Evolutionary conservation across 73 alveolate genomes (phyloP), one percentile per base, ranked within the genome.

Genomic region (Paramecium sonneborni): DNA sequence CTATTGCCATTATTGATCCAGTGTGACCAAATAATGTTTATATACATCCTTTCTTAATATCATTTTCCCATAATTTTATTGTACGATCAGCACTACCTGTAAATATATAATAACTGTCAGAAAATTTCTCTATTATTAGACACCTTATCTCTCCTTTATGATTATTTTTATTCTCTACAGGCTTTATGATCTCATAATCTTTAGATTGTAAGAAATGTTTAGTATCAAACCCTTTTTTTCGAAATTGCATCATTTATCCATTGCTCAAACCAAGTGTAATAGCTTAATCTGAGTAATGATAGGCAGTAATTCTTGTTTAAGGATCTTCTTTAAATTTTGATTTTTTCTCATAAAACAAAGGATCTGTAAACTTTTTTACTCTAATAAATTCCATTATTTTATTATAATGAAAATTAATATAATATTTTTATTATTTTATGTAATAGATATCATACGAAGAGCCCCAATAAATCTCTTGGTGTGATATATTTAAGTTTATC

Each of bases 1-100:
- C 96, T 86, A 97, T 39, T 4, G 96, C 93, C n/a, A 97, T 92
- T 84, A 97, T 95, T 5, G 97, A 88, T 69, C 94, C 94, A 44
- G 70, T 69, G 43, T 88, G 94, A 0, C 94, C 94, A 38, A 69
- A 57, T 28, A 88, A 70, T 12, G 94, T 88, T 88, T 88, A 34
- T 20, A 88, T 82, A 12, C 85, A 46, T 1, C 72, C 90, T 48
- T 88, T 88, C 52, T 88, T 88, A 0, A 55, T 56, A 43, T 88
- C 94, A 12, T 57, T 88, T 69, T 88, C 94, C 94, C 94, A 62
- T 62, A 62, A 30, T 62, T 62, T 62, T 26, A 62, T 62, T 23
- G 84, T 30, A 12, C 84, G 21, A 62, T 62, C 84, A 30, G 84
- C 84, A 62, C 84, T 62, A 2, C 84, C 84, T 62, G 84, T 62